These are phyloP conservation scores for Colletotrichum sp. DNA, from an alignment of 2,329 filamentous ascomycete species.

Conservation along the genomic window DNA sequence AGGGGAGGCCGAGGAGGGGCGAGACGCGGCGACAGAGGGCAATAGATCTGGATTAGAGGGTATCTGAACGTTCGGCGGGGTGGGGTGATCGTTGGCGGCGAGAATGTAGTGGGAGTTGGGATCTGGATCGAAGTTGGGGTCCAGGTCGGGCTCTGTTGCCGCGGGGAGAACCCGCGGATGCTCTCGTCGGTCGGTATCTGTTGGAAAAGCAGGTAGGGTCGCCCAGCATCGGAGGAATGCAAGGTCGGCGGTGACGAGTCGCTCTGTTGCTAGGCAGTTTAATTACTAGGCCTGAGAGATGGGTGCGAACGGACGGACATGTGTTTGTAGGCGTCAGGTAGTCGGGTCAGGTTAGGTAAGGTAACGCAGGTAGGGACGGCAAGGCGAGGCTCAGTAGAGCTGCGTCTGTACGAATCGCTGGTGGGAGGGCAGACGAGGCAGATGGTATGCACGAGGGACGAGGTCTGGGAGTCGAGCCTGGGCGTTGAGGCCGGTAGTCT, in stretches of 20 bases:
- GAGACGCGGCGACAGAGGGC: constrained; percentile 36
- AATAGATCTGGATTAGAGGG: constrained; percentile 52
- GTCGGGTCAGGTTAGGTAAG: background rate
- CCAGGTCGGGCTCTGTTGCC: constrained; percentile 44
- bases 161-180: constrained; percentile 43
- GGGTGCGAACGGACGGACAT: constrained; percentile 1
- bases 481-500: background rate
- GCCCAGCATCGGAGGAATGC: constrained; percentile 12
- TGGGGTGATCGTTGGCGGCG: constrained; percentile 69
- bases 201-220: background rate
- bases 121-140: constrained; percentile 34
- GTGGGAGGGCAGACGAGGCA: background rate
- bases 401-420: background rate
- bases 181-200: constrained; percentile 15
- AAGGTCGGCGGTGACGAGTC: constrained; percentile 18
- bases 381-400: background rate
- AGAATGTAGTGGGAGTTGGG: constrained; percentile 36
- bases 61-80: constrained; percentile 56
- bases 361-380: background rate
- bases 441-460: background rate
- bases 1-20: constrained; percentile 21
- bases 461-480: constrained; percentile 10
- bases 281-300: constrained; percentile 6
- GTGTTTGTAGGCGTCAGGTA: background rate
- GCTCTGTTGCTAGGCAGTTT: constrained; percentile 12